A percentile compares a stretch with the other conserved stretches of the same genome.
These are phyloP conservation scores for Chrysoporthe austroafricana DNA, from an alignment of 2,329 filamentous ascomycete species.

Conservation along the genomic window DNA sequence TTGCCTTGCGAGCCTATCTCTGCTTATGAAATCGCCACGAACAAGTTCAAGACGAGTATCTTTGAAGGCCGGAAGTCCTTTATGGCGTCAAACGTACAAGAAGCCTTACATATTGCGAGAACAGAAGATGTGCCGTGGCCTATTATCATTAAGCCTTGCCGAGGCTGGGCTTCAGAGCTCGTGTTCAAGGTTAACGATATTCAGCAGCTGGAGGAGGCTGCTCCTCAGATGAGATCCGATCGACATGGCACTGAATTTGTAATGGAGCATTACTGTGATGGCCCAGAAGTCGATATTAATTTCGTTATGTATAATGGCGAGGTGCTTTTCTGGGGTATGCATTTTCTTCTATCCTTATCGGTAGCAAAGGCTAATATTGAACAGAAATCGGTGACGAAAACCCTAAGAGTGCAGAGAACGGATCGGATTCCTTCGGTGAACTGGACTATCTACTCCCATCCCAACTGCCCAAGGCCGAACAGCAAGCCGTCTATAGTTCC, in stretches of 20 bases:
- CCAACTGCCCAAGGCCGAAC: background rate
- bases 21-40: background rate
- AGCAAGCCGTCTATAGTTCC: background rate
- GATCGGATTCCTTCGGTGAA: slow-evolving; percentile 7
- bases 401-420: slow-evolving; percentile 24
- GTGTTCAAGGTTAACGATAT: background rate
- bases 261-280: slow-evolving; percentile 36
- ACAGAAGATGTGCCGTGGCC: background rate
- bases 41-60: background rate
- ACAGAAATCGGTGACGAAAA: slow-evolving; percentile 35
- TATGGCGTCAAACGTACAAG: background rate
- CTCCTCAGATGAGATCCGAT: background rate
- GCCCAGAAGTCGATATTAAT: slow-evolving; percentile 39
- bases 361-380: too few species aligned
- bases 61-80: background rate
- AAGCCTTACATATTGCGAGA: background rate
- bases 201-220: background rate
- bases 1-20: background rate
- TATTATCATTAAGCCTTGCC: slow-evolving; percentile 5
- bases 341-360: too few species aligned
- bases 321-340: slow-evolving; percentile 33
- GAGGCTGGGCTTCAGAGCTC: background rate
- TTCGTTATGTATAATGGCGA: slow-evolving; percentile 36
- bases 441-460: slow-evolving; percentile 4
- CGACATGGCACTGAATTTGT: slow-evolving; percentile 26